phyloP scores from a whole-genome alignment of 495 filamentous ascomycete species.

The Talaromyces trachyspermus region DNA sequence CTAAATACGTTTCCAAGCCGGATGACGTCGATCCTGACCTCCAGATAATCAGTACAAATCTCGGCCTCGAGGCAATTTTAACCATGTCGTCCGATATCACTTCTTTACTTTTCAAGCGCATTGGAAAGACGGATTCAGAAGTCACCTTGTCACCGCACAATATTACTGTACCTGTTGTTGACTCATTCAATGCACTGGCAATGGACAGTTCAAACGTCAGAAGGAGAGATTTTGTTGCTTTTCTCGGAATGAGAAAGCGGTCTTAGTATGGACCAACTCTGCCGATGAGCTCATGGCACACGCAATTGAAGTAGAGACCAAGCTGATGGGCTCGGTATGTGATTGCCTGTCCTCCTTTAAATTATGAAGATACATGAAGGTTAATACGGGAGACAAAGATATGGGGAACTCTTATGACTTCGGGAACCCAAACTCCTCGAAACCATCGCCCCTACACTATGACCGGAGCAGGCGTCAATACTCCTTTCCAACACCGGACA shows the following conservation, averaged over 20 bases:
- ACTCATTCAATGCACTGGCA: slow-evolving; percentile 19
- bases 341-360: background rate
- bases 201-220: slow-evolving; percentile 10
- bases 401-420: slow-evolving; percentile 7
- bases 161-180: slow-evolving; percentile 22
- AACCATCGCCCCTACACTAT: slow-evolving; percentile 7
- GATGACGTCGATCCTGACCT: slow-evolving; percentile 10
- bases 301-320: slow-evolving; percentile 26
- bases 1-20: slow-evolving; percentile 9
- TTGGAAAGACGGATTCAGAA: slow-evolving; percentile 27
- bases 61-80: slow-evolving; percentile 24
- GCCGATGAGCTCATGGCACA: slow-evolving; percentile 27
- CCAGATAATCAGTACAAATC: slow-evolving; percentile 14
- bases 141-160: slow-evolving; percentile 20
- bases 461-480: background rate
- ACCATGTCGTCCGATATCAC: slow-evolving; percentile 33
- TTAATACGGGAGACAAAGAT: background rate
- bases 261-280: slow-evolving; percentile 30
- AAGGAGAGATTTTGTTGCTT: slow-evolving; percentile 22
- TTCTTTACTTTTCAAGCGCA: slow-evolving; percentile 18
- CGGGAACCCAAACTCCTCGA: slow-evolving; percentile 12
- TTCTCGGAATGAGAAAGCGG: slow-evolving; percentile 23
- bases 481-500: slow-evolving; percentile 1
- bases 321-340: slow-evolving; percentile 22
- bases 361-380: background rate